Conservation (phyloP, 2,329 filamentous ascomycete species). For the Grosmannia clavigera region DNA sequence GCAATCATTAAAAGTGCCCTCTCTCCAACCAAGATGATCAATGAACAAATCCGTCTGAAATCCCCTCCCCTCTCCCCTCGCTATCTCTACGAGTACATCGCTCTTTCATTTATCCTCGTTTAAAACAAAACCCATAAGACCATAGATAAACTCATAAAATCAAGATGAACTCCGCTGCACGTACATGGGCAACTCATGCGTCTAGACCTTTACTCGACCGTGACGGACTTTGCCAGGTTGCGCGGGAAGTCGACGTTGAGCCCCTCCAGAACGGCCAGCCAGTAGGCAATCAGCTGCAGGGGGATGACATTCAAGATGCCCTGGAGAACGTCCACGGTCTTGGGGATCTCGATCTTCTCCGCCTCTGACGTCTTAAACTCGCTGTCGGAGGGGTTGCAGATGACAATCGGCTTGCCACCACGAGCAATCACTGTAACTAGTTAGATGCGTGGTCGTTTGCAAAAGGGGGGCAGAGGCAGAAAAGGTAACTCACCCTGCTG, state of each 20-base stretch:
- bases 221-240: slow-evolving; percentile 97
- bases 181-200: background rate
- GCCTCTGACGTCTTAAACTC: slow-evolving; percentile 84
- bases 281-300: slow-evolving; percentile 96
- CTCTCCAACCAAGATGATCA: background rate
- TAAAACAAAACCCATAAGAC: background rate
- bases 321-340: slow-evolving; percentile 90
- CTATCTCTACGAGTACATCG: background rate
- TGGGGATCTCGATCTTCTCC: slow-evolving; percentile 94
- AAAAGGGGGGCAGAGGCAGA: background rate
- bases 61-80: background rate
- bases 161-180: background rate
- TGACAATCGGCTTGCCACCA: slow-evolving; percentile 91
- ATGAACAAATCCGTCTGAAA: background rate
- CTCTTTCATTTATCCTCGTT: background rate
- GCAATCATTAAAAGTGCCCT: too few relatives aligned
- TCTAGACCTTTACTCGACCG: slow-evolving; percentile 64
- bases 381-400: slow-evolving; percentile 82
- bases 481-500: slow-evolving; percentile 61
- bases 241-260: slow-evolving; percentile 97
- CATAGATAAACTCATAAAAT: background rate
- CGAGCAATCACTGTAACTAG: slow-evolving; percentile 68
- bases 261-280: slow-evolving; percentile 91
- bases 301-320: slow-evolving; percentile 96
- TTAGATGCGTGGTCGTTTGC: background rate